phyloP scores from a whole-genome alignment of 2,329 filamentous ascomycete species.

The Diplodia sapinea region DNA sequence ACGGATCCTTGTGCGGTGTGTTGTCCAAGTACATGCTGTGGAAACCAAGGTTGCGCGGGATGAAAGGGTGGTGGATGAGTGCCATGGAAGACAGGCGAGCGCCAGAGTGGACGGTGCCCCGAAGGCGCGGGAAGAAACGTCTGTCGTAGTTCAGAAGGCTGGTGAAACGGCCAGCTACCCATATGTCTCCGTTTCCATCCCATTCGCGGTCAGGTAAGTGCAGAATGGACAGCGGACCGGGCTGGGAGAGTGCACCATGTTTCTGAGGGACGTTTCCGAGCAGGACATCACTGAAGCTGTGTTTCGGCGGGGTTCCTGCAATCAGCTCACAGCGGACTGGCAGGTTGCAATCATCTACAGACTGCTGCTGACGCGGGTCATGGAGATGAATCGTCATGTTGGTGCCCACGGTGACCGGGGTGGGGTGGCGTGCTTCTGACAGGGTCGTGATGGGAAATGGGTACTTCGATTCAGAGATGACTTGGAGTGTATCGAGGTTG shows the following conservation, averaged over 20 bases:
- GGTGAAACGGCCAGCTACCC: conserved; percentile 86
- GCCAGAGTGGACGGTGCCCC: conserved; percentile 81
- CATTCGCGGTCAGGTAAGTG: conserved; percentile 68
- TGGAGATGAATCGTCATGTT: conserved; percentile 81
- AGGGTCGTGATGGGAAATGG: conserved; percentile 84
- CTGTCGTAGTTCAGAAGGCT: conserved; percentile 89
- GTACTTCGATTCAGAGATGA: conserved; percentile 73
- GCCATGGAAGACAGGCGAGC: conserved; percentile 76
- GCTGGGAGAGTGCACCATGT: conserved; percentile 77
- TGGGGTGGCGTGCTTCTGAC: conserved; percentile 68
- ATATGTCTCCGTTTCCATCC: conserved; percentile 76
- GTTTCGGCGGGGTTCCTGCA: conserved; percentile 34
- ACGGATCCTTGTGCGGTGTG: conserved; percentile 61
- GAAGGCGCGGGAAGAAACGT: conserved; percentile 78
- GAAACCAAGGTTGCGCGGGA: conserved; percentile 64
- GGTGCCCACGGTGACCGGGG: conserved; percentile 84
- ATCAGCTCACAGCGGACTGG: conserved; percentile 42
- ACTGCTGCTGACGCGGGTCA: conserved; percentile 65
- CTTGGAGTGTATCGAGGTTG: conserved; percentile 74
- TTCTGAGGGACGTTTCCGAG: background rate
- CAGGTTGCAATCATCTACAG: conserved; percentile 23
- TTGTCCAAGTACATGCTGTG: conserved; percentile 61
- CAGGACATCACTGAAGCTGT: conserved; percentile 46
- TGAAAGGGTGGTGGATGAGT: conserved; percentile 70
- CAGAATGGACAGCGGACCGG: conserved; percentile 81